Evolutionary conservation across 2,329 filamentous ascomycete species (phyloP).

Genomic region (Ilyonectria mors-panacis): DNA sequence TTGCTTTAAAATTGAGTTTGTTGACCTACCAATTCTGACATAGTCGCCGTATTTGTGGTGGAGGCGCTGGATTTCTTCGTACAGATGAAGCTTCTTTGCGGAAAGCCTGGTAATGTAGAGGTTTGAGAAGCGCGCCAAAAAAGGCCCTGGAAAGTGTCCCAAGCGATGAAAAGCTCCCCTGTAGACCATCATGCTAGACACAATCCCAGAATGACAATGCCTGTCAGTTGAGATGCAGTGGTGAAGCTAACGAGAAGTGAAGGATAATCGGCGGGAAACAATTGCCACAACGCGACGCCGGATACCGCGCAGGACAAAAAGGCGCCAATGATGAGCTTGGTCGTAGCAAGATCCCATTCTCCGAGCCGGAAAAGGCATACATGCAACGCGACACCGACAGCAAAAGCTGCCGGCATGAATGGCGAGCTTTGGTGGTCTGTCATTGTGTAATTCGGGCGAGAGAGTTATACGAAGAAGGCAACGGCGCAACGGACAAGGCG

Average conservation of each 20-base stretch:
- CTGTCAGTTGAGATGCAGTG: not conserved
- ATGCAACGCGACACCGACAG: not conserved
- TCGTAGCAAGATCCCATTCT: not conserved
- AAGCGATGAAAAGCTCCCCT: conserved; percentile 44
- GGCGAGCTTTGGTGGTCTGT: conserved; percentile 9
- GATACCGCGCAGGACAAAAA: not conserved
- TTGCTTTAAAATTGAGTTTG: rapidly evolving
- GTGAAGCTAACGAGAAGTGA: not conserved
- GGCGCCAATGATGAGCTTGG: not conserved
- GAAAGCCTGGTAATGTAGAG: conserved; percentile 41
- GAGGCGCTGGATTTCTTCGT: conserved; percentile 44
- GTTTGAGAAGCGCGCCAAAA: conserved; percentile 45
- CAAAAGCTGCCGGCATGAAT: not conserved
- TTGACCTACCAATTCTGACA: conserved; percentile 26
- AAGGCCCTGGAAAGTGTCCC: conserved; percentile 48
- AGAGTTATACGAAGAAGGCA: not conserved
- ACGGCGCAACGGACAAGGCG: not conserved
- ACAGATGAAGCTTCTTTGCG: conserved; percentile 42
- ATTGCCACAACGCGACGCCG: not conserved
- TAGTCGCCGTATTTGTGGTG: conserved; percentile 31
- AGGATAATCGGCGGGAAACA: not conserved
- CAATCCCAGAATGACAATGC: not conserved
- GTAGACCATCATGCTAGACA: conserved; percentile 25
- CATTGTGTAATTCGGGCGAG: not conserved
- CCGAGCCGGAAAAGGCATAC: not conserved